phyloP scores from a whole-genome alignment of 148 eudicot species.

The Oxyria digyna region DNA sequence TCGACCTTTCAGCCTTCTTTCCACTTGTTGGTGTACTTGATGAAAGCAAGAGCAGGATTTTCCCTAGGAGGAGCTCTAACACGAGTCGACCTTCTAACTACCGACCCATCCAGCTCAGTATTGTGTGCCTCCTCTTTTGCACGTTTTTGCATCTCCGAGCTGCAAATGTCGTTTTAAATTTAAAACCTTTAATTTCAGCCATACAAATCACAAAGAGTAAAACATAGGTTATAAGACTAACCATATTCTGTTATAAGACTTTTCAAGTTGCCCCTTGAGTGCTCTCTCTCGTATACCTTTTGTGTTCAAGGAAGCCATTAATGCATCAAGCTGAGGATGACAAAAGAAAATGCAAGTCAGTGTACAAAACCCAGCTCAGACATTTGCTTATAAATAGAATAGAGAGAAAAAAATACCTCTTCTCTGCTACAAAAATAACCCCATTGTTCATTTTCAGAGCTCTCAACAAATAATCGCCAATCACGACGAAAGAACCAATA shows the following conservation, averaged over 20 bases:
- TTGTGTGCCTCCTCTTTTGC: slow-evolving; percentile 47
- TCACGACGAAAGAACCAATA: slow-evolving; percentile 92
- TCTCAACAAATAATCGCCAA: slow-evolving; percentile 75
- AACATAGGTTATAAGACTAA: slow-evolving; percentile 17
- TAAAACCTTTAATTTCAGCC: neutral
- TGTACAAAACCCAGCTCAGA: neutral
- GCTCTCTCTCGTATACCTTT: slow-evolving; percentile 88
- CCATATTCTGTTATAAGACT: slow-evolving; percentile 64
- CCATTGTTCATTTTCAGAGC: slow-evolving; percentile 66
- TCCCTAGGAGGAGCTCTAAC: slow-evolving; percentile 88
- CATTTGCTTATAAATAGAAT: neutral
- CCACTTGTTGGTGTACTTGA: slow-evolving; percentile 82
- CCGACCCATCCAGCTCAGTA: slow-evolving; percentile 48
- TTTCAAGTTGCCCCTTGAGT: slow-evolving; percentile 67
- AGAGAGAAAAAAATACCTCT: slow-evolving; percentile 41
- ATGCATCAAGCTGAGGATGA: slow-evolving; percentile 59
- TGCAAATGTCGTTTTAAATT: slow-evolving; percentile 19
- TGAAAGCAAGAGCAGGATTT: slow-evolving; percentile 73
- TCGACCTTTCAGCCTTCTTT: slow-evolving; percentile 56
- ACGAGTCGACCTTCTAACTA: slow-evolving; percentile 76
- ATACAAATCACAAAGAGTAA: neutral
- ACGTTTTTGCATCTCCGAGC: slow-evolving; percentile 66
- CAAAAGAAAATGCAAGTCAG: slow-evolving; percentile 10
- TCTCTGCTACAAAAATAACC: slow-evolving; percentile 69
- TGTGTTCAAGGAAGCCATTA: slow-evolving; percentile 70